These are phyloP conservation scores for Nannochloropsis gaditana DNA, from an alignment of 108 stramenopile genomes.

Conservation along the genomic window DNA sequence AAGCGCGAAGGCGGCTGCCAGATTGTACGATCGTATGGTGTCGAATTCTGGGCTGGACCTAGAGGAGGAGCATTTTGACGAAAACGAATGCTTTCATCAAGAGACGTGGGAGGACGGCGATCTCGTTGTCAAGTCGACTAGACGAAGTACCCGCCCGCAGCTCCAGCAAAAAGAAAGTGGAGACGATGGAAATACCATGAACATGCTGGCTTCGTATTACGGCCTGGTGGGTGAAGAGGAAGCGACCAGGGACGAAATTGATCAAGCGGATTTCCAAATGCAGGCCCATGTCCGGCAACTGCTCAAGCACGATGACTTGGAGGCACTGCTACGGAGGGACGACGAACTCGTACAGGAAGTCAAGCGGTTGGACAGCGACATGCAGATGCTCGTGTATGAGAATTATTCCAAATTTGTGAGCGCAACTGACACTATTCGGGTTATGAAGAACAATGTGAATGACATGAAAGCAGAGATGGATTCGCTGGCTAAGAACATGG, in stretches of 20 bases:
- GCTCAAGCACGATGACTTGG: slow-evolving; percentile 42
- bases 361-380: slow-evolving; percentile 72
- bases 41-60: too few relatives aligned
- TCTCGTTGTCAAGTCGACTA: too few relatives aligned
- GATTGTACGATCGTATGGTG: too few relatives aligned
- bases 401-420: slow-evolving; percentile 98
- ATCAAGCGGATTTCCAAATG: slow-evolving; percentile 51
- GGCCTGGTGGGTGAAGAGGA: slow-evolving; percentile 33
- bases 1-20: too few relatives aligned
- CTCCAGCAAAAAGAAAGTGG: background rate
- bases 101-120: too few relatives aligned
- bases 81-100: too few relatives aligned
- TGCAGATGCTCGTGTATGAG: slow-evolving; percentile 98
- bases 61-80: too few relatives aligned
- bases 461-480: slow-evolving; percentile 56
- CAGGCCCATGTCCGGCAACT: slow-evolving; percentile 43
- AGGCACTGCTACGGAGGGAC: slow-evolving; percentile 50
- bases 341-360: slow-evolving; percentile 53
- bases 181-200: background rate
- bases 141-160: background rate
- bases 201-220: slow-evolving; percentile 47
- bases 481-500: slow-evolving; percentile 40
- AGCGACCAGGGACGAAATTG: slow-evolving; percentile 43
- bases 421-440: slow-evolving; percentile 91
- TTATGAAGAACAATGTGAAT: slow-evolving; percentile 58